These are phyloP conservation scores for Daldinia caldariorum DNA, from an alignment of 495 filamentous ascomycete genomes.

Conservation along the genomic window DNA sequence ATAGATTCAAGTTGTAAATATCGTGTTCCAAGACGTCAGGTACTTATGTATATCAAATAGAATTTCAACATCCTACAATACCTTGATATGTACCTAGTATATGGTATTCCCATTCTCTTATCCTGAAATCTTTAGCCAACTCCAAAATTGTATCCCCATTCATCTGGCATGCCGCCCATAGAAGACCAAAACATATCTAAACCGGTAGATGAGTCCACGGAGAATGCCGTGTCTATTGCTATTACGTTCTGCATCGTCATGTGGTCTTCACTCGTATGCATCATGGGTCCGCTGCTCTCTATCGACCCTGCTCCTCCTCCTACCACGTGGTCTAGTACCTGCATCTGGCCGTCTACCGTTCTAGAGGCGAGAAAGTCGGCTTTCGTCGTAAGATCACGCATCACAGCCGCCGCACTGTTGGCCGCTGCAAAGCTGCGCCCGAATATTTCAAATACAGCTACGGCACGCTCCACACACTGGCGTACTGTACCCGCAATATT, in stretches of 20 bases:
- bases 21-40: not conserved
- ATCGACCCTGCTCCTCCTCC: not conserved
- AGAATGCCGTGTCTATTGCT: not conserved
- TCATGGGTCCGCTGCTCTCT: not conserved
- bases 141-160: slow-evolving; percentile 2
- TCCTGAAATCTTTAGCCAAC: not conserved
- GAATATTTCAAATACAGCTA: slow-evolving; percentile 3
- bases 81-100: not conserved
- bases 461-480: not conserved
- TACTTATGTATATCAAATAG: not conserved
- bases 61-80: not conserved
- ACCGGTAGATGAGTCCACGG: not conserved
- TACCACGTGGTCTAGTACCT: not conserved
- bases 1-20: not conserved
- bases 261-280: slow-evolving; percentile 1
- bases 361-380: not conserved
- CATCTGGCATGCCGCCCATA: not conserved
- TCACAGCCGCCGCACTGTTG: slow-evolving; percentile 3
- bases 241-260: slow-evolving; percentile 1
- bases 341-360: not conserved
- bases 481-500: not conserved
- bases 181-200: slow-evolving; percentile 2
- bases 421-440: slow-evolving; percentile 1
- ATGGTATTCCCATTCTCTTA: not conserved
- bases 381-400: not conserved